A percentile compares a stretch with the other conserved stretches of the same genome.
These are phyloP conservation scores for Gossypium stocksii DNA, from an alignment of 345 rosid species.

Conservation along the genomic window DNA sequence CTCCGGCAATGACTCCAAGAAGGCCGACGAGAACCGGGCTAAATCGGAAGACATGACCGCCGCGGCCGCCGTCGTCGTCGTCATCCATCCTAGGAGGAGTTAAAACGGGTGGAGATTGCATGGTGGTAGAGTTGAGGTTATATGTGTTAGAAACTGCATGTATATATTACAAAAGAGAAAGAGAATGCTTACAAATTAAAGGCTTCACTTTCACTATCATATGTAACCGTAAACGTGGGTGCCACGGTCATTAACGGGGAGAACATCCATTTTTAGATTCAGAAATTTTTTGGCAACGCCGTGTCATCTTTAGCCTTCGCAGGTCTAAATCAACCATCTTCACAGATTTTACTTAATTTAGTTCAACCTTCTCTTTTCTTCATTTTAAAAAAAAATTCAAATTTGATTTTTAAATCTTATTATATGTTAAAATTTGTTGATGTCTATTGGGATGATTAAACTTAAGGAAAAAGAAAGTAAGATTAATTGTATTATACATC, in stretches of 20 bases:
- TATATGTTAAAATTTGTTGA: not conserved
- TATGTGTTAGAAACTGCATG: not conserved
- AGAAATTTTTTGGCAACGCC: not conserved
- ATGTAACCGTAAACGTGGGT: not conserved
- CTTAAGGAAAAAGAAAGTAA: no score
- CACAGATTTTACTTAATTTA: not conserved
- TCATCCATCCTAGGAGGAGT: constrained; percentile 15
- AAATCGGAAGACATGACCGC: not conserved
- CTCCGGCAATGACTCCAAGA: constrained; percentile 40
- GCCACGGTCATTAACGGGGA: constrained; percentile 13
- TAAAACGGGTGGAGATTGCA: not conserved
- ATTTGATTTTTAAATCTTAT: no score
- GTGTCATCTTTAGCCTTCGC: not conserved
- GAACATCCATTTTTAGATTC: constrained; percentile 2
- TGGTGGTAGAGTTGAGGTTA: no score
- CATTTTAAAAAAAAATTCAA: not conserved
- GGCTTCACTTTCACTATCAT: not conserved
- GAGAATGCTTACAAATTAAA: constrained; percentile 4
- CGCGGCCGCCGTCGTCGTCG: constrained; percentile 8
- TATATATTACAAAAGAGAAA: not conserved
- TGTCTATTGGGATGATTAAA: not conserved
- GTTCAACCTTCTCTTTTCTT: not conserved
- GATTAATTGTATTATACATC: no score
- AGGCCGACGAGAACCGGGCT: constrained; percentile 31
- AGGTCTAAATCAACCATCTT: not conserved